These are phyloP conservation scores for Bombardia bombarda DNA, from an alignment of 495 filamentous ascomycete species.

Conservation along the genomic window DNA sequence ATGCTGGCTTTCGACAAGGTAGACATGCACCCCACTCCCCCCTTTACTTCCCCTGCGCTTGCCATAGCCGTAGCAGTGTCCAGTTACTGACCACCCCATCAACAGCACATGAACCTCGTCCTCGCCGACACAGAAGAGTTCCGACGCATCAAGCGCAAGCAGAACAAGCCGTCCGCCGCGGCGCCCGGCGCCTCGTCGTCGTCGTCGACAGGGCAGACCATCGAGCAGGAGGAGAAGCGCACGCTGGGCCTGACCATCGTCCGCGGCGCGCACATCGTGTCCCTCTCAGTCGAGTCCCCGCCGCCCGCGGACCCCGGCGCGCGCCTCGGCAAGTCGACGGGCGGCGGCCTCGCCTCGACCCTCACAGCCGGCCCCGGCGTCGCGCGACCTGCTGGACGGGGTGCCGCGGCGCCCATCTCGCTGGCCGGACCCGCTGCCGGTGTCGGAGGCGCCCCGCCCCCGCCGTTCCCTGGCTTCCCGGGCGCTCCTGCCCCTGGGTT, in stretches of 20 bases:
- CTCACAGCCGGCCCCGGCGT: constrained; percentile 83
- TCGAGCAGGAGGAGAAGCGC: constrained; percentile 94
- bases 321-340: constrained; percentile 70
- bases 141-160: constrained; percentile 86
- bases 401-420: constrained; percentile 64
- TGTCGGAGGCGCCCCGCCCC: constrained; percentile 66
- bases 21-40: constrained; percentile 7
- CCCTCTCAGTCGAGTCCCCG: constrained; percentile 89
- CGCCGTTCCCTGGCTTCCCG: constrained; percentile 47
- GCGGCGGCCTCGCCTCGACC: constrained; percentile 57
- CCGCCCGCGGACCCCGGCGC: constrained; percentile 92
- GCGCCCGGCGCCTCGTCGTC: constrained; percentile 54
- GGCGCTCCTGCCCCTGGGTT: constrained; percentile 60
- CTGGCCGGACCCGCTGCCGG: constrained; percentile 84
- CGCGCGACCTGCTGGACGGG: constrained; percentile 84
- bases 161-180: constrained; percentile 62
- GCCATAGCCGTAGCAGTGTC: neutral
- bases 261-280: constrained; percentile 87
- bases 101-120: constrained; percentile 97
- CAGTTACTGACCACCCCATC: constrained; percentile 15
- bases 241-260: constrained; percentile 91
- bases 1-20: constrained; percentile 98
- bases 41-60: neutral
- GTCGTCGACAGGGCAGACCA: constrained; percentile 44
- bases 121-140: constrained; percentile 99